A percentile compares a stretch with the other conserved stretches of the same genome.
Evolutionary conservation across 2,329 filamentous ascomycete genomes (phyloP).

Genomic region (Penicillium vulpinum): DNA sequence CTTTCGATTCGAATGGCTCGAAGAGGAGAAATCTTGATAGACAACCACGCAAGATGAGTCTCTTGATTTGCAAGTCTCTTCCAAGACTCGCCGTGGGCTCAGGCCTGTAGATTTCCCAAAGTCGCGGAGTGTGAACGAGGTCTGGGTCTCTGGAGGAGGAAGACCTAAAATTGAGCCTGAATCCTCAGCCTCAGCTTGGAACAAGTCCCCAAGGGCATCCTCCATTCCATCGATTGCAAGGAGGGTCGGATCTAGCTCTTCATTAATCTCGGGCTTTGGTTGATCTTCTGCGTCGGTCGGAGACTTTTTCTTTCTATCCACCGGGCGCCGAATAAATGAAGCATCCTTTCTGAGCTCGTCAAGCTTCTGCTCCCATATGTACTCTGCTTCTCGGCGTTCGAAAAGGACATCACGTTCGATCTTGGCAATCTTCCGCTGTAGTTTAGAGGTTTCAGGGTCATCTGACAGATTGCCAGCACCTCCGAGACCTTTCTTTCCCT

Average conservation of each 20-base stretch:
- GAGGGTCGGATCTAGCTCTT: conserved; percentile 20
- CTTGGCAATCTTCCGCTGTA: conserved; percentile 71
- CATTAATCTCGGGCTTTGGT: conserved; percentile 16
- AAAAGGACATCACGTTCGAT: conserved; percentile 79
- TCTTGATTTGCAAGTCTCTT: conserved; percentile 85
- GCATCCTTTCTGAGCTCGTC: conserved; percentile 64
- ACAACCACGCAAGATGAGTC: conserved; percentile 59
- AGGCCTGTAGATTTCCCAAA: conserved; percentile 83
- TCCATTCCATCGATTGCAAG: conserved; percentile 35
- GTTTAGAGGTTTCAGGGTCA: conserved; percentile 58
- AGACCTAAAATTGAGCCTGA: conserved; percentile 41
- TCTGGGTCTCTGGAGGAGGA: conserved; percentile 34
- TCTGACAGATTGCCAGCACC: conserved; percentile 18
- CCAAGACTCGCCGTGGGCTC: conserved; percentile 71
- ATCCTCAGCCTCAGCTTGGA: conserved; percentile 48
- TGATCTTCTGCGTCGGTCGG: conserved; percentile 53
- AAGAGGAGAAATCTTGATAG: conserved; percentile 70
- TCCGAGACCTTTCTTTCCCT: conserved; percentile 44
- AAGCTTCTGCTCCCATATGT: conserved; percentile 62
- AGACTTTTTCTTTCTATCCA: conserved; percentile 22
- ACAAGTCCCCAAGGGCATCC: conserved; percentile 57
- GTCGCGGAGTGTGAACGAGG: conserved; percentile 64
- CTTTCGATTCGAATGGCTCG: conserved; percentile 74
- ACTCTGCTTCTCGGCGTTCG: conserved; percentile 65
- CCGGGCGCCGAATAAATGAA: conserved; percentile 32